These are phyloP conservation scores for Penicillium angulare DNA, from an alignment of 495 filamentous ascomycete genomes.

Conservation along the genomic window DNA sequence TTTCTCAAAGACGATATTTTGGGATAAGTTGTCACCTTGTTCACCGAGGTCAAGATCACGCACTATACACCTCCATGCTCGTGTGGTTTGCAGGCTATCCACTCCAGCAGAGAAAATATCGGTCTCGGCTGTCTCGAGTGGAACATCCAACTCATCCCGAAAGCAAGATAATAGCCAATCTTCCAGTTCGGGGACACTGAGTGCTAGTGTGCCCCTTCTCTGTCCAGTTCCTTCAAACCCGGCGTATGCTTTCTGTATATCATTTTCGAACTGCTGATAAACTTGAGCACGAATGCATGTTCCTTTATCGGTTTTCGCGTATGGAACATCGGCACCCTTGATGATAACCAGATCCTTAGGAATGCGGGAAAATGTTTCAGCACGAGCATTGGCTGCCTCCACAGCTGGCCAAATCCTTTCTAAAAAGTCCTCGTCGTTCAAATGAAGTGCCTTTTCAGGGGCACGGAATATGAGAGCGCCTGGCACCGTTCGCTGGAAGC, in stretches of 20 bases:
- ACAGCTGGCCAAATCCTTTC: slow-evolving; percentile 53
- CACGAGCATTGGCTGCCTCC: slow-evolving; percentile 43
- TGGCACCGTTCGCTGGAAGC: slow-evolving; percentile 34
- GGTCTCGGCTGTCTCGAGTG: slow-evolving; percentile 26
- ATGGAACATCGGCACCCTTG: slow-evolving; percentile 42
- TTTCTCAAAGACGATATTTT: slow-evolving; percentile 49
- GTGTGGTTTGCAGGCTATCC: slow-evolving; percentile 53
- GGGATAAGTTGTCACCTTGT: slow-evolving; percentile 30
- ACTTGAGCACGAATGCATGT: slow-evolving; percentile 55
- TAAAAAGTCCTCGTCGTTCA: slow-evolving; percentile 46
- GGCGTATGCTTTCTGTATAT: slow-evolving; percentile 49
- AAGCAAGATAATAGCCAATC: slow-evolving; percentile 26
- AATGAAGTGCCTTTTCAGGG: slow-evolving; percentile 26
- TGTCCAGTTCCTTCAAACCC: slow-evolving; percentile 22
- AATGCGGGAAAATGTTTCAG: slow-evolving; percentile 53
- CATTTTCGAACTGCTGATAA: slow-evolving; percentile 46
- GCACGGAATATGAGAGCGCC: slow-evolving; percentile 50
- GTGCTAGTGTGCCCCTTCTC: slow-evolving; percentile 16
- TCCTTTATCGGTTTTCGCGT: slow-evolving; percentile 55
- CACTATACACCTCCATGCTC: slow-evolving; percentile 43
- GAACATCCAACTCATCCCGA: slow-evolving; percentile 20
- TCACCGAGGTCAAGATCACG: slow-evolving; percentile 29
- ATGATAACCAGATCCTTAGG: slow-evolving; percentile 51
- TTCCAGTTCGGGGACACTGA: slow-evolving; percentile 23
- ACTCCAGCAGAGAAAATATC: slow-evolving; percentile 57